These are phyloP conservation scores for Nematocida sp. DNA, from an alignment of 371 early-diverging fungal genomes.

Conservation along the genomic window DNA sequence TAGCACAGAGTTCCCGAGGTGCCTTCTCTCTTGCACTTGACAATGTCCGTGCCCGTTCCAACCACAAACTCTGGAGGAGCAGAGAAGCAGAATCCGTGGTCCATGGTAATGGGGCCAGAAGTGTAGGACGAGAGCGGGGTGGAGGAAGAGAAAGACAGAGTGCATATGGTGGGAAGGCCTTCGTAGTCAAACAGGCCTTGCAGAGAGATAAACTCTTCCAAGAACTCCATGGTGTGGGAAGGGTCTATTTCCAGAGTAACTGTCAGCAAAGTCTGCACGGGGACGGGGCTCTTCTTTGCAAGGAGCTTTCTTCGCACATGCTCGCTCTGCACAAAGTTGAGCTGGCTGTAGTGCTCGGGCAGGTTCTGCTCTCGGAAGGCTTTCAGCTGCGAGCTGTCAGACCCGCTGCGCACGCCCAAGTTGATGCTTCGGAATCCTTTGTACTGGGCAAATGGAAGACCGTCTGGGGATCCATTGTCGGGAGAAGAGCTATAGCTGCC, in stretches of 20 bases:
- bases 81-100: constrained; percentile 12
- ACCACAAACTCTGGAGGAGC: neutral
- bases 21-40: constrained; percentile 35
- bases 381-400: constrained; percentile 23
- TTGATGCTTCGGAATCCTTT: constrained; percentile 56
- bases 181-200: constrained; percentile 45
- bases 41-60: constrained; percentile 52
- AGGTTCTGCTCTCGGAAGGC: constrained; percentile 39
- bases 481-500: too few relatives aligned
- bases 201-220: constrained; percentile 12
- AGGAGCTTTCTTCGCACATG: constrained; percentile 26
- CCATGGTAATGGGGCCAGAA: neutral
- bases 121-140: neutral
- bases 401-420: constrained; percentile 56
- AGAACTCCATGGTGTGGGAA: too few relatives aligned
- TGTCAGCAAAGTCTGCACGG: constrained; percentile 10
- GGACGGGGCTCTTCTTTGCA: constrained; percentile 43
- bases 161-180: constrained; percentile 25
- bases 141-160: constrained; percentile 20
- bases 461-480: too few relatives aligned
- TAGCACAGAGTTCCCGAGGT: constrained; percentile 56
- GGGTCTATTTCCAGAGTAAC: constrained; percentile 13
- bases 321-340: constrained; percentile 37
- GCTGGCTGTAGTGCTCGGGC: constrained; percentile 35
- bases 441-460: too few relatives aligned